A percentile compares a stretch with the other conserved stretches of the same genome.
Conservation (phyloP, 2,329 filamentous ascomycete genomes). For the Claviceps africana region DNA sequence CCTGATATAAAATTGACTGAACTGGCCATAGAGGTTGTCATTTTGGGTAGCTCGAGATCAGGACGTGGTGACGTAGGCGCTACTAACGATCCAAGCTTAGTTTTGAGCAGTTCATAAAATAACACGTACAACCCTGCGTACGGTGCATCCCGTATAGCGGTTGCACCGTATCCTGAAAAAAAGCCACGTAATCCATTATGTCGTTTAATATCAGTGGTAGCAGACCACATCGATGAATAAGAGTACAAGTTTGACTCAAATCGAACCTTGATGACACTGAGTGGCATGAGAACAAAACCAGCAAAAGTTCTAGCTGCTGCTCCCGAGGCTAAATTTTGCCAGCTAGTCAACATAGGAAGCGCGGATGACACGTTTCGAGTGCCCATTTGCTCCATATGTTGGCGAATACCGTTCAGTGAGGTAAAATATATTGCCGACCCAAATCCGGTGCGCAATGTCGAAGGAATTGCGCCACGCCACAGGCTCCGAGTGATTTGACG, state of each 20-base stretch:
- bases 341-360: conserved; percentile 69
- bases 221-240: conserved; percentile 63
- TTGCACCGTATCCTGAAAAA: conserved; percentile 88
- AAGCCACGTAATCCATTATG: conserved; percentile 69
- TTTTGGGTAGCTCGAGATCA: conserved; percentile 10
- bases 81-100: conserved; percentile 29
- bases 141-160: conserved; percentile 84
- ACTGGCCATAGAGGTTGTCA: conserved; percentile 27
- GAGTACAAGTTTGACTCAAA: conserved; percentile 82
- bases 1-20: conserved; percentile 79
- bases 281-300: conserved; percentile 84
- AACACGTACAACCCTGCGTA: conserved; percentile 92
- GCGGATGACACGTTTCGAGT: conserved; percentile 43
- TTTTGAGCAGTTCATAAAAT: conserved; percentile 80
- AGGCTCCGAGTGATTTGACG: conserved; percentile 53
- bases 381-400: conserved; percentile 31
- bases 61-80: conserved; percentile 5
- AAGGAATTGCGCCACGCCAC: conserved; percentile 88
- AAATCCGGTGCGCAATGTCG: conserved; percentile 82
- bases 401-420: conserved; percentile 69
- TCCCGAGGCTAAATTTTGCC: conserved; percentile 73
- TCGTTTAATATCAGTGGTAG: conserved; percentile 58
- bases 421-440: conserved; percentile 93
- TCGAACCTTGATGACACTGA: conserved; percentile 92
- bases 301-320: conserved; percentile 73